phyloP scores from a whole-genome alignment of 441 rosid genomes.

The Populus hybrid region DNA sequence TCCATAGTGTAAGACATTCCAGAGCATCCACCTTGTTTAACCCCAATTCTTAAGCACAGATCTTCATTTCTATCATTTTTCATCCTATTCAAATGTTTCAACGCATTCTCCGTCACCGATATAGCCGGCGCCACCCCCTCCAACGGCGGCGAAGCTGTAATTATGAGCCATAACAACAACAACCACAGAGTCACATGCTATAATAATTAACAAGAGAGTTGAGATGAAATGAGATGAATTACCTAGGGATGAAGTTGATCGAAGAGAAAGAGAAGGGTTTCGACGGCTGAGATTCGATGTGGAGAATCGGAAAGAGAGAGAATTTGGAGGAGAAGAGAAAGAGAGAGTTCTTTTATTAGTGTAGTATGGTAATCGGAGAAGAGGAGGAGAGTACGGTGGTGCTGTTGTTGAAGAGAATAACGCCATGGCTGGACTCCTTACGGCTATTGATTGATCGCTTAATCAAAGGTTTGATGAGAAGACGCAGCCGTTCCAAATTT shows the following conservation, averaged over 20 bases:
- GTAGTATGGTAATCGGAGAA: slow-evolving; percentile 10
- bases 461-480: neutral
- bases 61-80: slow-evolving; percentile 65
- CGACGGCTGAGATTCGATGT: slow-evolving; percentile 34
- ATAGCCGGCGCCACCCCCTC: slow-evolving; percentile 73
- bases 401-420: slow-evolving; percentile 36
- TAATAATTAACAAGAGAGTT: neutral
- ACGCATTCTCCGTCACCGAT: slow-evolving; percentile 64
- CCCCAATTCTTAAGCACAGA: slow-evolving; percentile 91
- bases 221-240: neutral
- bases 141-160: slow-evolving; percentile 38
- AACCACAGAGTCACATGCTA: neutral
- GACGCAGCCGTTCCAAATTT: neutral
- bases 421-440: slow-evolving; percentile 38
- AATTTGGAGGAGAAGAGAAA: slow-evolving; percentile 17
- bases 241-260: slow-evolving; percentile 58
- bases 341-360: neutral
- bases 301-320: slow-evolving; percentile 43
- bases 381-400: slow-evolving; percentile 36
- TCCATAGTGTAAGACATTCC: slow-evolving; percentile 99
- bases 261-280: slow-evolving; percentile 40
- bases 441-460: neutral
- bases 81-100: slow-evolving; percentile 82
- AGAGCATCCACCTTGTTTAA: slow-evolving; percentile 91
- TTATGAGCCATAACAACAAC: neutral